These are phyloP conservation scores for Furcasterigmium furcatum DNA, from an alignment of 2,329 filamentous ascomycete species.

Conservation along the genomic window DNA sequence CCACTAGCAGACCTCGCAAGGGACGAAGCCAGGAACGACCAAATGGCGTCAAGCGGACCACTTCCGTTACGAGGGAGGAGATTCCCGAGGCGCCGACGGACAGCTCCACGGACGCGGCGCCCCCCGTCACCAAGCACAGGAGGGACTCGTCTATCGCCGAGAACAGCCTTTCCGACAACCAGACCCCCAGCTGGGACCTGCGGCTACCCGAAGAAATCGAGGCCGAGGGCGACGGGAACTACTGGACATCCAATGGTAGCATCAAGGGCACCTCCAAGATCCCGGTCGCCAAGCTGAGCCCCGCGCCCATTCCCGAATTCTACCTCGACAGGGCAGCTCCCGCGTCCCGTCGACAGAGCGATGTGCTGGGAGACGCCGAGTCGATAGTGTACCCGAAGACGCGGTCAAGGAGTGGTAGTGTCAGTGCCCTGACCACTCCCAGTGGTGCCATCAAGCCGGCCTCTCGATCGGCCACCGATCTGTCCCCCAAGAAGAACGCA, in stretches of 20 bases:
- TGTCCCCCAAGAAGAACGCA: conserved; percentile 50
- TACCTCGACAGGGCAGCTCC: conserved; percentile 73
- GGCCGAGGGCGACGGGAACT: conserved; percentile 48
- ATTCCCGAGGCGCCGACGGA: conserved; percentile 15
- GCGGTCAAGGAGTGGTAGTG: conserved; percentile 68
- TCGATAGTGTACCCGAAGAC: conserved; percentile 57
- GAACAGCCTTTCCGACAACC: conserved; percentile 31
- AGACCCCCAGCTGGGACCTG: conserved; percentile 63
- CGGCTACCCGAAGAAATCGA: conserved; percentile 76
- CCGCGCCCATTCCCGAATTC: conserved; percentile 68
- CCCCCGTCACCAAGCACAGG: conserved; percentile 22
- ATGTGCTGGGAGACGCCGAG: conserved; percentile 48
- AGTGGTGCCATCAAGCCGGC: conserved; percentile 20
- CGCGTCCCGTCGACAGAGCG: conserved; percentile 57
- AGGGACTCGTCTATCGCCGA: conserved; percentile 44
- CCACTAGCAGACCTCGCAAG: conserved; percentile 44
- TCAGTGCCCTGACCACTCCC: conserved; percentile 52
- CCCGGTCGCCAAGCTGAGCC: conserved; percentile 78
- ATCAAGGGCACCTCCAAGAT: conserved; percentile 66
- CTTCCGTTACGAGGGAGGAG: conserved; percentile 21
- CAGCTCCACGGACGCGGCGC: background rate
- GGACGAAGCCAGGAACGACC: conserved; percentile 36
- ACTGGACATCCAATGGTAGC: conserved; percentile 47
- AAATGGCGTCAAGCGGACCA: conserved; percentile 23
- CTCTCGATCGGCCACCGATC: conserved; percentile 44